Evolutionary conservation across 305 asterid species (phyloP).

Genomic region (Salvia sclarea): DNA sequence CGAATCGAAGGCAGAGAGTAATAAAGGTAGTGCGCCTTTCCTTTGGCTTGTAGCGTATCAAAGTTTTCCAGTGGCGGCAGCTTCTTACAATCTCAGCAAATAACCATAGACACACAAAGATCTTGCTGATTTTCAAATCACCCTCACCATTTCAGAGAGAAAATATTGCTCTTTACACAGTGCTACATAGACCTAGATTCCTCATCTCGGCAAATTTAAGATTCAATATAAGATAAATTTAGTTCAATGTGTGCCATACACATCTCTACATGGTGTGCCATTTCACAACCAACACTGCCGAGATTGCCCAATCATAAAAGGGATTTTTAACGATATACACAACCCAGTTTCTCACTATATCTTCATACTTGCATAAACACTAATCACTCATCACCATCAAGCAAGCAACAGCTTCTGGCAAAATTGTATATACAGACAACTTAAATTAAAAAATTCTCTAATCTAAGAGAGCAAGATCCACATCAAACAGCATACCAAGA

Average conservation of each 20-base stretch:
- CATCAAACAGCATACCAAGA: neutral
- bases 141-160: neutral
- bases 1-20: neutral
- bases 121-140: constrained; percentile 7
- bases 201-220: neutral
- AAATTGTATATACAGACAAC: neutral
- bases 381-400: neutral
- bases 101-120: neutral
- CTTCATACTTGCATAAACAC: neutral
- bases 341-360: neutral
- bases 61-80: constrained; percentile 10
- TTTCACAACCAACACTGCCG: neutral
- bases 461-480: neutral
- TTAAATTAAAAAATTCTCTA: neutral
- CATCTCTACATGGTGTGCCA: neutral
- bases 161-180: neutral
- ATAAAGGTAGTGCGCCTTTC: neutral
- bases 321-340: neutral
- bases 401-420: neutral
- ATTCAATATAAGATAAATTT: neutral
- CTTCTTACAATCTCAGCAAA: neutral
- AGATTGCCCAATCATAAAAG: neutral
- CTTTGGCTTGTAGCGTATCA: constrained; percentile 3
- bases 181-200: neutral
- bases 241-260: constrained; percentile 6